A percentile compares a stretch with the other conserved stretches of the same genome.
These are phyloP conservation scores for Cladosporium colombiae DNA, from an alignment of 2,329 filamentous ascomycete genomes.

Conservation along the genomic window DNA sequence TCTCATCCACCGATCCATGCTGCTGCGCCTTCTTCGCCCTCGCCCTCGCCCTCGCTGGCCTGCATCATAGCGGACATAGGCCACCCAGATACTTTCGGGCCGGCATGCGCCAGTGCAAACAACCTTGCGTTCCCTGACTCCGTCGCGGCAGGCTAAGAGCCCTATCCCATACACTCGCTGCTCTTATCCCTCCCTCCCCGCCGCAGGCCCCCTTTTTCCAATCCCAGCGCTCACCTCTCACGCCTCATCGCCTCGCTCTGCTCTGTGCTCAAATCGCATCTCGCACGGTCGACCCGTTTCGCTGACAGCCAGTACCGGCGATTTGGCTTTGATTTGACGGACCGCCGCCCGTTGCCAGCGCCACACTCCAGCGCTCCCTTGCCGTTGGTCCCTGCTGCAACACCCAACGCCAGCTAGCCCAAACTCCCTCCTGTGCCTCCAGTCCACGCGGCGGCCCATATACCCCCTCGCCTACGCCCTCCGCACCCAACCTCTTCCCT, in stretches of 20 bases:
- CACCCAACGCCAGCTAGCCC: conserved; percentile 13
- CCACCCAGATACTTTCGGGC: conserved; percentile 4
- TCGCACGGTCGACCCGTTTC: conserved; percentile 15
- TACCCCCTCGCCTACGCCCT: conserved; percentile 18
- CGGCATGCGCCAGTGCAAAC: conserved; percentile 9
- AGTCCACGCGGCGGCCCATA: conserved; percentile 11
- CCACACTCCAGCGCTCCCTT: conserved; percentile 1
- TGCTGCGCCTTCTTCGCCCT: background rate
- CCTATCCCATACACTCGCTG: background rate
- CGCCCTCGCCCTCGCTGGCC: background rate
- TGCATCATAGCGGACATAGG: background rate
- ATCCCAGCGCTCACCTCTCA: background rate
- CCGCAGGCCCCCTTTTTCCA: background rate
- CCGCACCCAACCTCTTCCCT: conserved; percentile 16
- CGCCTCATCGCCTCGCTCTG: background rate
- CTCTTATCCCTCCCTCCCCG: background rate
- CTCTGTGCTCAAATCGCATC: background rate
- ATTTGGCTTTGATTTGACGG: conserved; percentile 19
- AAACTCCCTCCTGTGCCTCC: conserved; percentile 3
- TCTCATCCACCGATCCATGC: background rate
- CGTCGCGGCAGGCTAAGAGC: background rate
- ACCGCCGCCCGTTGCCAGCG: conserved; percentile 15
- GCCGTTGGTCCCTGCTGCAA: conserved; percentile 14
- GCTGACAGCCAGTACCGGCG: conserved; percentile 3
- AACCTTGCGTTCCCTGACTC: background rate